Conservation (phyloP, 2,329 filamentous ascomycete species). For the Verticillium tricorpus region DNA sequence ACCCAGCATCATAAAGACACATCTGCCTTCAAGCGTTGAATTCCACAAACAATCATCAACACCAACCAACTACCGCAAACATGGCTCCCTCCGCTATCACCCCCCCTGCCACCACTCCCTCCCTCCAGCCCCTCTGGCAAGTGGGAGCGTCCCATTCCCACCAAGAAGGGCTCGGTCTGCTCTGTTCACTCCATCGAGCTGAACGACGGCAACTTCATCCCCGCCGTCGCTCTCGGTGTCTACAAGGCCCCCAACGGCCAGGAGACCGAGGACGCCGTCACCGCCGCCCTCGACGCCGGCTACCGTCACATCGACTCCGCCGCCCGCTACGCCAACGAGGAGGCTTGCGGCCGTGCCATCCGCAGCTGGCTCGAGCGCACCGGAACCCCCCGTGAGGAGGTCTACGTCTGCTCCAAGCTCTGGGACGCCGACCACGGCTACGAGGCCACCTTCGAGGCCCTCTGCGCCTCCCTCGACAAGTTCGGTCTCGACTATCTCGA, state of each 20-base stretch:
- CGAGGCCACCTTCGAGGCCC: slow-evolving; percentile 24
- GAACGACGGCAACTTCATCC: slow-evolving; percentile 30
- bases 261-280: slow-evolving; percentile 26
- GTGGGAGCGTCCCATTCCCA: slow-evolving; percentile 3
- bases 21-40: neutral
- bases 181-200: slow-evolving; percentile 21
- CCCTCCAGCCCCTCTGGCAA: slow-evolving; percentile 18
- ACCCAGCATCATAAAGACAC: slow-evolving; percentile 1
- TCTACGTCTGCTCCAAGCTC: slow-evolving; percentile 33
- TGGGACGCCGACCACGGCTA: slow-evolving; percentile 29
- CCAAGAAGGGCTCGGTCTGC: slow-evolving; percentile 1
- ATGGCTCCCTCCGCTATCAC: slow-evolving; percentile 32
- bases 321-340: slow-evolving; percentile 22
- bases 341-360: slow-evolving; percentile 13
- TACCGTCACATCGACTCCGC: slow-evolving; percentile 51
- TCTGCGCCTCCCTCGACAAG: slow-evolving; percentile 39
- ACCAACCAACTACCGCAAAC: neutral
- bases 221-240: slow-evolving; percentile 40
- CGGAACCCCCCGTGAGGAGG: slow-evolving; percentile 25
- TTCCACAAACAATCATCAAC: neutral
- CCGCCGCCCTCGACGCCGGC: slow-evolving; percentile 36
- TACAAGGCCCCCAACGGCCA: slow-evolving; percentile 42
- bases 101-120: slow-evolving; percentile 24
- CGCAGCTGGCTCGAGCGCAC: slow-evolving; percentile 18
- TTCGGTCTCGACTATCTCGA: slow-evolving; percentile 46